Conservation (phyloP, 1,139 yeast genomes). For the Protomyces inouyei region DNA sequence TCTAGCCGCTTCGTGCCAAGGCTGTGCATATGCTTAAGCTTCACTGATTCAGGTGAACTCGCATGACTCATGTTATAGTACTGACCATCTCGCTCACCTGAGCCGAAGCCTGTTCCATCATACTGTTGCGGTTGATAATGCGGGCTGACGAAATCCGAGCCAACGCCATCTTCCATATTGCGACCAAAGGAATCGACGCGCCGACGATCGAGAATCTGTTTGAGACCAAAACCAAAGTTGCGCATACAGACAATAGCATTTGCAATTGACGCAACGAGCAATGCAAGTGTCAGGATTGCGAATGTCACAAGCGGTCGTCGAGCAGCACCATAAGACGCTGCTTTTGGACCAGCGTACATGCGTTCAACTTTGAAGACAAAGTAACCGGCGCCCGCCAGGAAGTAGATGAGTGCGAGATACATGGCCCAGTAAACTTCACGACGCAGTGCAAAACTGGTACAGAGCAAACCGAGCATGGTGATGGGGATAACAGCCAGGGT, state of each 20-base stretch:
- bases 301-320: conserved; percentile 49
- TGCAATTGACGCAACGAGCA: conserved; percentile 44
- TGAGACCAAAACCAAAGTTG: conserved; percentile 47
- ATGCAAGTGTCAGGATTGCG: conserved; percentile 46
- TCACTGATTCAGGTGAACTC: not conserved
- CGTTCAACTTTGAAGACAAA: conserved; percentile 51
- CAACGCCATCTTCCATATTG: not conserved
- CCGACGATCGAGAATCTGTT: conserved; percentile 30
- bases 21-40: not conserved
- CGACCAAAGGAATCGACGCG: conserved; percentile 2
- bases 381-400: conserved; percentile 48
- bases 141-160: not conserved
- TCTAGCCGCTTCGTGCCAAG: not conserved
- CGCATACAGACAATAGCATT: conserved; percentile 42
- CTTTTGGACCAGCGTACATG: conserved; percentile 48
- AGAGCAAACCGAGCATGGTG: conserved; percentile 44
- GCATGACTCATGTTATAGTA: not conserved
- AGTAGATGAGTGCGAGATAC: conserved; percentile 40
- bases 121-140: not conserved
- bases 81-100: not conserved
- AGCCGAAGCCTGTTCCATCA: not conserved
- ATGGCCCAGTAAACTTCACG: conserved; percentile 43
- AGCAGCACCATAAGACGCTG: conserved; percentile 47
- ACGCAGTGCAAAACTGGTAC: conserved; percentile 45
- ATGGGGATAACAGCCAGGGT: conserved; percentile 51